phyloP scores from a whole-genome alignment of 192 early-diverging fungal genomes.

The Linnemannia hyalina region DNA sequence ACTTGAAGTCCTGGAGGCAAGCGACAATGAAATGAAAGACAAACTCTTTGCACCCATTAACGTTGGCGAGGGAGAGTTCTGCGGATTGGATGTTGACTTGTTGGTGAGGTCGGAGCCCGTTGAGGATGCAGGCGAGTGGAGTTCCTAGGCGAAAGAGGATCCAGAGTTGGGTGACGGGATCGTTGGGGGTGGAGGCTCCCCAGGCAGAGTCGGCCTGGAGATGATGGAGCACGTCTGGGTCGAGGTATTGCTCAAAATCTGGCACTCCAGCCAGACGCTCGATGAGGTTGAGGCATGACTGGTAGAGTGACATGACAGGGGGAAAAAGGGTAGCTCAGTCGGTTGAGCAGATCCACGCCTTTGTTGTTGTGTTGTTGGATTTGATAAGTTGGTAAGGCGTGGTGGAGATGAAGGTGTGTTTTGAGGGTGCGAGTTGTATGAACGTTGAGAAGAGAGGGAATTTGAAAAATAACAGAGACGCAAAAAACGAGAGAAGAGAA shows the following conservation, averaged over 20 bases:
- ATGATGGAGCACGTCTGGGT: conserved; percentile 56
- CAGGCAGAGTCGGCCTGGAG: conserved; percentile 41
- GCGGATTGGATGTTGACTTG: conserved; percentile 64
- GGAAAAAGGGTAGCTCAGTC: conserved; percentile 5
- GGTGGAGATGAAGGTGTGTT: not conserved
- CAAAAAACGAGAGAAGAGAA: not conserved
- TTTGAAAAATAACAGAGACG: conserved; percentile 14
- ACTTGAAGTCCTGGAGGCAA: conserved; percentile 81
- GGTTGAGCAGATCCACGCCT: conserved; percentile 10
- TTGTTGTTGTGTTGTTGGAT: conserved; percentile 7
- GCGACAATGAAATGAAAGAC: conserved; percentile 91
- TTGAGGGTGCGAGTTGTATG: conserved; percentile 10
- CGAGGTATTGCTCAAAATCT: conserved; percentile 77
- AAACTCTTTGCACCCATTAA: conserved; percentile 82
- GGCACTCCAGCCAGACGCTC: conserved; percentile 79
- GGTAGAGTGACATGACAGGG: conserved; percentile 72
- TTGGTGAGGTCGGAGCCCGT: conserved; percentile 73
- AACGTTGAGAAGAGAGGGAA: not conserved
- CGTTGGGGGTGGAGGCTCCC: conserved; percentile 33
- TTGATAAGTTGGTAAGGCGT: not conserved
- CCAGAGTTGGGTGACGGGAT: conserved; percentile 82
- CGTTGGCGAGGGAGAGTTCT: conserved; percentile 57
- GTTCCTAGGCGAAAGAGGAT: conserved; percentile 77
- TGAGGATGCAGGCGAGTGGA: conserved; percentile 78
- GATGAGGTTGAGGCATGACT: conserved; percentile 76